These are phyloP conservation scores for Solanum appendiculatum DNA, from an alignment of 257 asterid genomes.

Conservation along the genomic window DNA sequence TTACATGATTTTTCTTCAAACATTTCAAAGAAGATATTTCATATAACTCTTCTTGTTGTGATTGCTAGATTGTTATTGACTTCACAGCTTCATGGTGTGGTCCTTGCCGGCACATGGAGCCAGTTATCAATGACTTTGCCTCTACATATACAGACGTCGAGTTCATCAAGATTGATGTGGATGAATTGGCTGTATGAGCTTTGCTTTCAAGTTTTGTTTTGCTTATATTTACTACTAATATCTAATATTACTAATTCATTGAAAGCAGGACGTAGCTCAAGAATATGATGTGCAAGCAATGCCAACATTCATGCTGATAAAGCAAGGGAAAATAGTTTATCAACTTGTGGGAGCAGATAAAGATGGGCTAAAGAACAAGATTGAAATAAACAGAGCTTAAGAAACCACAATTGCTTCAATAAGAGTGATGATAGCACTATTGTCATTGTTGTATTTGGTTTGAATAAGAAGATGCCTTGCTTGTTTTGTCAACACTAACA, in stretches of 20 bases:
- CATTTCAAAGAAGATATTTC: neutral
- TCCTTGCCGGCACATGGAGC: slow-evolving; percentile 26
- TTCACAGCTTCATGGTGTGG: slow-evolving; percentile 35
- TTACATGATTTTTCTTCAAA: neutral
- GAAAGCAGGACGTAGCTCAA: slow-evolving; percentile 53
- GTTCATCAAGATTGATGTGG: slow-evolving; percentile 29
- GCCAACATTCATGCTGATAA: slow-evolving; percentile 59
- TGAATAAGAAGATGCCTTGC: neutral
- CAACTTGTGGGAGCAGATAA: slow-evolving; percentile 42
- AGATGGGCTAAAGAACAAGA: slow-evolving; percentile 41
- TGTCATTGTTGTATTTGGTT: neutral
- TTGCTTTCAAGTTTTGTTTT: neutral
- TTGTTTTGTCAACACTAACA: neutral
- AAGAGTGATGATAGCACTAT: neutral
- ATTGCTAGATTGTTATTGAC: slow-evolving; percentile 18
- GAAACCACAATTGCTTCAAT: neutral
- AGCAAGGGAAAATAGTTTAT: slow-evolving; percentile 51
- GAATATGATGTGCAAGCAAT: slow-evolving; percentile 48
- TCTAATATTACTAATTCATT: neutral
- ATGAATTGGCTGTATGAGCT: slow-evolving; percentile 5
- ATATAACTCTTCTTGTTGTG: neutral
- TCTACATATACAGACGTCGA: slow-evolving; percentile 16
- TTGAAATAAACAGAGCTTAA: slow-evolving; percentile 36
- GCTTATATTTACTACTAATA: neutral
- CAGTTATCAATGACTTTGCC: slow-evolving; percentile 15